These are phyloP conservation scores for Leccinum angustisporum DNA, from an alignment of 1,284 basidiomycete species.

Conservation along the genomic window DNA sequence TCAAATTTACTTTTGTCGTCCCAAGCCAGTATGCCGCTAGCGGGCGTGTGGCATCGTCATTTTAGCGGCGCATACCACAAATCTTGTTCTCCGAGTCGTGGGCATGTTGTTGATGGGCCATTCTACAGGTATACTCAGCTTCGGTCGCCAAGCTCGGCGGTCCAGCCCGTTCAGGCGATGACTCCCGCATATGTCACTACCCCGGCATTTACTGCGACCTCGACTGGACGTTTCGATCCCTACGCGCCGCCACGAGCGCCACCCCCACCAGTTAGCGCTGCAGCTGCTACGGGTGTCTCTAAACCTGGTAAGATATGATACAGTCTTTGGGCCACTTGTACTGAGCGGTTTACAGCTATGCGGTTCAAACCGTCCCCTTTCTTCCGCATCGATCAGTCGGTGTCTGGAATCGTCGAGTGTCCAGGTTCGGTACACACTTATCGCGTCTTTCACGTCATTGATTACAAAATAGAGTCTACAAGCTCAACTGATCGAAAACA, in stretches of 20 bases:
- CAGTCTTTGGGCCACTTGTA: neutral
- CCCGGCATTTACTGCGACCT: slow-evolving; percentile 21
- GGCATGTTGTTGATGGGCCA: slow-evolving; percentile 16
- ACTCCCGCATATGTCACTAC: slow-evolving; percentile 22
- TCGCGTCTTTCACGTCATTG: slow-evolving; percentile 12
- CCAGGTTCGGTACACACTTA: slow-evolving; percentile 51
- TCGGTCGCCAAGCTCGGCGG: slow-evolving; percentile 26
- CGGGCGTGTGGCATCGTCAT: slow-evolving; percentile 12
- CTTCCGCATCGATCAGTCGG: slow-evolving; percentile 62
- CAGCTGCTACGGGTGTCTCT: slow-evolving; percentile 31
- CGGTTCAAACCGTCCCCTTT: slow-evolving; percentile 82
- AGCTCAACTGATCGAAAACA: slow-evolving; percentile 73
- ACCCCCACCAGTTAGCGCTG: slow-evolving; percentile 37
- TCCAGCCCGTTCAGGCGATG: slow-evolving; percentile 29
- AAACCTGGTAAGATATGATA: slow-evolving; percentile 29
- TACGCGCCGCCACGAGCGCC: slow-evolving; percentile 58
- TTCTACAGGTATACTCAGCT: slow-evolving; percentile 26
- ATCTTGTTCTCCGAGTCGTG: slow-evolving; percentile 2
- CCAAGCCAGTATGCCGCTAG: slow-evolving; percentile 7
- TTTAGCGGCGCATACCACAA: slow-evolving; percentile 5
- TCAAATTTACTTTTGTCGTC: slow-evolving; percentile 25
- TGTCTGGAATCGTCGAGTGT: slow-evolving; percentile 67
- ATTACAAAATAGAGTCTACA: slow-evolving; percentile 62
- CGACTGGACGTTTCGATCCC: slow-evolving; percentile 55
- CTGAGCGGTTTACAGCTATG: slow-evolving; percentile 47